Evolutionary conservation across 2,329 filamentous ascomycete species (phyloP).

Genomic region (Fusarium sp.): DNA sequence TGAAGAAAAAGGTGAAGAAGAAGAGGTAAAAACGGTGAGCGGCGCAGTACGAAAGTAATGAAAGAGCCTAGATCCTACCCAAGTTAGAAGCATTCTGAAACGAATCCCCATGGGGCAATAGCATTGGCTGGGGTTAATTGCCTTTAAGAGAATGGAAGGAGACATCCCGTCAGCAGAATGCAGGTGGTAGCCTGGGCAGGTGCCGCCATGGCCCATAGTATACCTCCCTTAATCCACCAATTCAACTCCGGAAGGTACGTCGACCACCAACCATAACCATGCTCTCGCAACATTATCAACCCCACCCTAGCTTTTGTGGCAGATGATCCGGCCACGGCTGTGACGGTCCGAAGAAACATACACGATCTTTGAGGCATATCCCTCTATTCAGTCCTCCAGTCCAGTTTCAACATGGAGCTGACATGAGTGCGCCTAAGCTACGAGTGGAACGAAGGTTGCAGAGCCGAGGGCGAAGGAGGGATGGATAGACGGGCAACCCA

Average conservation of each 20-base stretch:
- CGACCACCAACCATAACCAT: slow-evolving; percentile 22
- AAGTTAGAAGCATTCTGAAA: slow-evolving; percentile 18
- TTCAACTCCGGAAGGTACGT: slow-evolving; percentile 33
- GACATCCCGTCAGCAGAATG: slow-evolving; percentile 19
- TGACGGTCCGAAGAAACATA: slow-evolving; percentile 60
- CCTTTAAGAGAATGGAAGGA: slow-evolving; percentile 17
- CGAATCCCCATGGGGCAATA: slow-evolving; percentile 29
- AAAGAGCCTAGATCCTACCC: slow-evolving; percentile 11
- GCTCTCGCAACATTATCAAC: slow-evolving; percentile 32
- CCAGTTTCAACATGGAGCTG: slow-evolving; percentile 21
- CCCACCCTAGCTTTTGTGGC: slow-evolving; percentile 38
- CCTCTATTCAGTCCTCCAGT: slow-evolving; percentile 11
- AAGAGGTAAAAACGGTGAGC: slow-evolving; percentile 18
- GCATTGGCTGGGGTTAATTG: slow-evolving; percentile 23
- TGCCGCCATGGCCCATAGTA: slow-evolving; percentile 9
- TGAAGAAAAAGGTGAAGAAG: slow-evolving; percentile 13
- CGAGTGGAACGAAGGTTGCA: slow-evolving; percentile 18
- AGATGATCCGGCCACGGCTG: slow-evolving; percentile 58
- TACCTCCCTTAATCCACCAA: slow-evolving; percentile 27
- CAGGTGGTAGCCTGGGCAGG: slow-evolving; percentile 30
- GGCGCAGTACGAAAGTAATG: not conserved
- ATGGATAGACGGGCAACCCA: slow-evolving; percentile 13
- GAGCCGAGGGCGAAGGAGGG: slow-evolving; percentile 24
- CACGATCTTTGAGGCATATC: slow-evolving; percentile 32
- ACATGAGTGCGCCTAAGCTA: slow-evolving; percentile 36